phyloP scores from a whole-genome alignment of 2,329 filamentous ascomycete genomes.

The Verticillium dahliae region DNA sequence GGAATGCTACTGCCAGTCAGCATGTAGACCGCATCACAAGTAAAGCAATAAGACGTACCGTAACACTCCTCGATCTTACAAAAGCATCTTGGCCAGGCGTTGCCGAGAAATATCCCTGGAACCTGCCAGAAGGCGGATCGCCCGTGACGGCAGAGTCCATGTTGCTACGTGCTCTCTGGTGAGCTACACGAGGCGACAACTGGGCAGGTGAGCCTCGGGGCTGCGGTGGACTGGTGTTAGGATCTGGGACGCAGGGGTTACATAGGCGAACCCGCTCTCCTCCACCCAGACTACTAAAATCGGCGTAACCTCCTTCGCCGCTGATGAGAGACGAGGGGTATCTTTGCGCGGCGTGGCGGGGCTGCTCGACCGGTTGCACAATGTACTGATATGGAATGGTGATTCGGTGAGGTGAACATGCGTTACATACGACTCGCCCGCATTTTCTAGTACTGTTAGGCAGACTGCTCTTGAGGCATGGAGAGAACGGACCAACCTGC shows the following conservation, averaged over 20 bases:
- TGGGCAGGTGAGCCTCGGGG: slow-evolving; percentile 27
- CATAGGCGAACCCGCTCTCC: slow-evolving; percentile 54
- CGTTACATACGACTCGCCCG: slow-evolving; percentile 81
- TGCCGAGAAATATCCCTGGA: slow-evolving; percentile 28
- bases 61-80: slow-evolving; percentile 11
- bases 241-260: slow-evolving; percentile 57
- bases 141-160: slow-evolving; percentile 24
- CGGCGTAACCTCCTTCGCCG: slow-evolving; percentile 32
- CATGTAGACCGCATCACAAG: slow-evolving; percentile 1
- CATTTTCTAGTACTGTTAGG: slow-evolving; percentile 59
- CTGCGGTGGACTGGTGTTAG: slow-evolving; percentile 50
- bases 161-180: slow-evolving; percentile 40
- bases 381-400: slow-evolving; percentile 93
- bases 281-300: slow-evolving; percentile 40
- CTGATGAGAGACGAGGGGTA: slow-evolving; percentile 30
- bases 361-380: slow-evolving; percentile 61
- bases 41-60: not conserved
- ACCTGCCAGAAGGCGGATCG: slow-evolving; percentile 20
- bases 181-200: slow-evolving; percentile 27
- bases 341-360: slow-evolving; percentile 24
- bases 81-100: slow-evolving; percentile 26
- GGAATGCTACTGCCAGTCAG: slow-evolving; percentile 15
- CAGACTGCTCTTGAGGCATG: not conserved
- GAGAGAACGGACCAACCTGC: slow-evolving; percentile 55
- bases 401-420: slow-evolving; percentile 89